phyloP scores from a whole-genome alignment of 163 green algal species.

The Volvox carteri region DNA sequence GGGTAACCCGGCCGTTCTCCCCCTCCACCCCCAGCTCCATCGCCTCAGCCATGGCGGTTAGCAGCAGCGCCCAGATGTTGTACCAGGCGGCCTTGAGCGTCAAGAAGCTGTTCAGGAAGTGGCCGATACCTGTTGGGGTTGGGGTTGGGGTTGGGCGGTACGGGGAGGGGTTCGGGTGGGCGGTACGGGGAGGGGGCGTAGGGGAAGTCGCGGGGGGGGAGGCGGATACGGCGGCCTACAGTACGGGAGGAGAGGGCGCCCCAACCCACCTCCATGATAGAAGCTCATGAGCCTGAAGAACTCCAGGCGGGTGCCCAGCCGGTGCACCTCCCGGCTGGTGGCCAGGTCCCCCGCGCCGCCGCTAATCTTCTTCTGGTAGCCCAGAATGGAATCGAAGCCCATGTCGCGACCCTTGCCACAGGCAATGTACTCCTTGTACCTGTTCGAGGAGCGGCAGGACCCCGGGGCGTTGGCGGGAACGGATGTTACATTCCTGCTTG shows the following conservation, averaged over 20 bases:
- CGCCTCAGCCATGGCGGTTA: constrained; percentile 72
- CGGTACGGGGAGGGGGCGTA: neutral
- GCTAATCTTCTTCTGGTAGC: constrained; percentile 87
- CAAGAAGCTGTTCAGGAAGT: constrained; percentile 89
- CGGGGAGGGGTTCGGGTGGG: neutral
- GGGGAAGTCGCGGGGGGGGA: neutral
- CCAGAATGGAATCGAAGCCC: constrained; percentile 93
- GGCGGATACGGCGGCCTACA: no score
- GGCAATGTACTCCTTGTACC: constrained; percentile 94
- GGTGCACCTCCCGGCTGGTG: constrained; percentile 87
- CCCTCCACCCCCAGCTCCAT: constrained; percentile 50
- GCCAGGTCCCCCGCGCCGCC: constrained; percentile 91
- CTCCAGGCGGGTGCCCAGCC: constrained; percentile 87
- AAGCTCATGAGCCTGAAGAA: constrained; percentile 90
- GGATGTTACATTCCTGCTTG: no score
- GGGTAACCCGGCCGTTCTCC: constrained; percentile 17
- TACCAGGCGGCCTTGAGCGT: constrained; percentile 83
- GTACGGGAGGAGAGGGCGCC: no score
- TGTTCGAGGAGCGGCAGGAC: no score
- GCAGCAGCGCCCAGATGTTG: constrained; percentile 81
- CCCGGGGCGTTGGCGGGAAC: no score
- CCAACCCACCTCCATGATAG: constrained; percentile 82
- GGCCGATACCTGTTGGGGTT: constrained; percentile 72
- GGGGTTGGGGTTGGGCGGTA: no score
- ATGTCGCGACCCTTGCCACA: constrained; percentile 94